phyloP scores from a whole-genome alignment of 2,329 filamentous ascomycete species.

The Hypoxylon sp. region DNA sequence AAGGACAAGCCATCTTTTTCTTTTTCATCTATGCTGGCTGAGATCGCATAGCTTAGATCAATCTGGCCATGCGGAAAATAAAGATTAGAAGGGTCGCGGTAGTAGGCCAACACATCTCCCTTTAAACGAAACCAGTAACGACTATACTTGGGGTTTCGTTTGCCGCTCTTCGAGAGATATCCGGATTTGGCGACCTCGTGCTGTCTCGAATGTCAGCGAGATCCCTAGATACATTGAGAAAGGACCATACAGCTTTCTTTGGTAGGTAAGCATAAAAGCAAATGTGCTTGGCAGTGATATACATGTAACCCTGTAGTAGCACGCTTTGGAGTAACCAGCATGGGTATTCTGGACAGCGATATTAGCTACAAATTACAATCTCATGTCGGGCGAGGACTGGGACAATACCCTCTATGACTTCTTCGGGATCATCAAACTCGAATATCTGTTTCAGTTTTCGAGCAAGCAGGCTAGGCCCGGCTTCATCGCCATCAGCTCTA shows the following conservation, averaged over 20 bases:
- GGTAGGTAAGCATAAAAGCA: conserved; percentile 99
- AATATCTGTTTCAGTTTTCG: conserved; percentile 86
- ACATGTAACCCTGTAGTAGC: conserved; percentile 93
- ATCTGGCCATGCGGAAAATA: conserved; percentile 95
- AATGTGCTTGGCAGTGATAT: conserved; percentile 92
- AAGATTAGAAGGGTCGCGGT: conserved; percentile 83
- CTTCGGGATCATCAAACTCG: conserved; percentile 83
- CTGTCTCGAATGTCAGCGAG: conserved; percentile 58
- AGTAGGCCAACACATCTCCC: conserved; percentile 93
- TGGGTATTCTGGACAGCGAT: conserved; percentile 77
- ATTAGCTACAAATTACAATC: conserved; percentile 17
- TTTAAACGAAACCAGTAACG: conserved; percentile 95
- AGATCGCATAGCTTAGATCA: conserved; percentile 91
- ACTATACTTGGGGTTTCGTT: conserved; percentile 87
- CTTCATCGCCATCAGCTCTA: conserved; percentile 55
- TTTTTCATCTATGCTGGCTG: conserved; percentile 82
- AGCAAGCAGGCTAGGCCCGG: conserved; percentile 72
- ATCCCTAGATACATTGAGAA: neutral
- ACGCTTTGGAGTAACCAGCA: conserved; percentile 95
- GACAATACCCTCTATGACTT: conserved; percentile 79
- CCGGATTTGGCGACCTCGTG: conserved; percentile 86
- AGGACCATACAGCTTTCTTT: conserved; percentile 80
- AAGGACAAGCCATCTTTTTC: conserved; percentile 85
- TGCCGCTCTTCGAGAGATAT: conserved; percentile 88
- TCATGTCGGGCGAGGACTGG: neutral